These are phyloP conservation scores for Knoxia roxburghii DNA, from an alignment of 257 asterid species.

Conservation along the genomic window DNA sequence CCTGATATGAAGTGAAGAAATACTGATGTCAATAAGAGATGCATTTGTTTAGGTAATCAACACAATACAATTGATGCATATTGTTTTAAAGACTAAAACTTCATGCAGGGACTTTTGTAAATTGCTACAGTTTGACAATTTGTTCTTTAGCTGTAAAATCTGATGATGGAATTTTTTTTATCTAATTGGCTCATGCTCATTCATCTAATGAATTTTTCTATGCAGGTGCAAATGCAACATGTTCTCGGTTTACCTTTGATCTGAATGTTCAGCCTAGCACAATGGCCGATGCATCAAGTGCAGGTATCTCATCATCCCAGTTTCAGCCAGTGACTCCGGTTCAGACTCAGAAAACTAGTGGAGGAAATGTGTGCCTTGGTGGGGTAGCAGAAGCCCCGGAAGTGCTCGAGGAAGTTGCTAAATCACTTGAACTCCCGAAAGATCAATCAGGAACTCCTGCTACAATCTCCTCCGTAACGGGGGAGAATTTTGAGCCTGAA, in stretches of 20 bases:
- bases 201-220: conserved; percentile 8
- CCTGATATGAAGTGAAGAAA: no score
- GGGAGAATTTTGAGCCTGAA: conserved; percentile 76
- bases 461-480: conserved; percentile 27
- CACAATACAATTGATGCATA: background rate
- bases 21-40: background rate
- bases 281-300: conserved; percentile 30
- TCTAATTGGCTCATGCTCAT: background rate
- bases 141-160: background rate
- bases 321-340: conserved; percentile 65
- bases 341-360: conserved; percentile 28
- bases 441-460: conserved; percentile 27
- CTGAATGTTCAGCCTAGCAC: conserved; percentile 40
- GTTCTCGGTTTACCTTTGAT: conserved; percentile 34
- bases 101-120: background rate
- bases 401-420: conserved; percentile 23
- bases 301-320: conserved; percentile 22
- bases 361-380: conserved; percentile 20
- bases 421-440: conserved; percentile 27
- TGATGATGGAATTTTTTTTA: no score
- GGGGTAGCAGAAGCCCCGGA: conserved; percentile 20
- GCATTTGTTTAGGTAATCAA: background rate
- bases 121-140: background rate
- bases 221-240: conserved; percentile 49
- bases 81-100: no score